Evolutionary conservation across 495 filamentous ascomycete species (phyloP).

Genomic region (Penicillium coffeae): DNA sequence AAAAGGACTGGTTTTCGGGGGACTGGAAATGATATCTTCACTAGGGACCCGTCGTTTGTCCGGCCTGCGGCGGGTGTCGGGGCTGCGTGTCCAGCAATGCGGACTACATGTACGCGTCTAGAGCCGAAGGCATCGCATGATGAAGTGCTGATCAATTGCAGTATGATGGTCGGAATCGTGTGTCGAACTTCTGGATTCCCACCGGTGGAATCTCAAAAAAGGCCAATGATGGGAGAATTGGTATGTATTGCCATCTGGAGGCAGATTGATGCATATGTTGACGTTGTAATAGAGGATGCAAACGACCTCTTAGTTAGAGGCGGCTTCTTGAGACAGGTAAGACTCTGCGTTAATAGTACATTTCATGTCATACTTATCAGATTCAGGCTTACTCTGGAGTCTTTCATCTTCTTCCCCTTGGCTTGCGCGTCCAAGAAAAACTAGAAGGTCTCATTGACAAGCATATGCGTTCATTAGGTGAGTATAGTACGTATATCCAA

Average conservation of each 20-base stretch:
- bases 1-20: background rate
- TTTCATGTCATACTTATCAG: constrained; percentile 1
- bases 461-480: constrained; percentile 78
- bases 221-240: constrained; percentile 44
- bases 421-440: constrained; percentile 83
- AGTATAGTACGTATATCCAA: constrained; percentile 3
- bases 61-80: constrained; percentile 8
- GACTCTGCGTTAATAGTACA: background rate
- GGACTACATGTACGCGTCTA: constrained; percentile 23
- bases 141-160: constrained; percentile 18
- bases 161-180: constrained; percentile 57
- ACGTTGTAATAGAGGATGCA: constrained; percentile 50
- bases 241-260: constrained; percentile 8
- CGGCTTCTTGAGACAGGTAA: constrained; percentile 75
- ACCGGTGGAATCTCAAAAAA: constrained; percentile 65
- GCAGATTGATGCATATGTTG: constrained; percentile 6
- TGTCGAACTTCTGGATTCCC: constrained; percentile 74
- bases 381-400: constrained; percentile 76
- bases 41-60: constrained; percentile 5
- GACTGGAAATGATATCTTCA: background rate
- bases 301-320: constrained; percentile 71
- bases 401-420: constrained; percentile 92
- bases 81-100: constrained; percentile 16
- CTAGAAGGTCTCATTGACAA: constrained; percentile 80
- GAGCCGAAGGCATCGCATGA: constrained; percentile 1